Evolutionary conservation across 2,329 filamentous ascomycete species (phyloP), one percentile per base, ranked within the genome.

Genomic region (Fonsecaea monophora): DNA sequence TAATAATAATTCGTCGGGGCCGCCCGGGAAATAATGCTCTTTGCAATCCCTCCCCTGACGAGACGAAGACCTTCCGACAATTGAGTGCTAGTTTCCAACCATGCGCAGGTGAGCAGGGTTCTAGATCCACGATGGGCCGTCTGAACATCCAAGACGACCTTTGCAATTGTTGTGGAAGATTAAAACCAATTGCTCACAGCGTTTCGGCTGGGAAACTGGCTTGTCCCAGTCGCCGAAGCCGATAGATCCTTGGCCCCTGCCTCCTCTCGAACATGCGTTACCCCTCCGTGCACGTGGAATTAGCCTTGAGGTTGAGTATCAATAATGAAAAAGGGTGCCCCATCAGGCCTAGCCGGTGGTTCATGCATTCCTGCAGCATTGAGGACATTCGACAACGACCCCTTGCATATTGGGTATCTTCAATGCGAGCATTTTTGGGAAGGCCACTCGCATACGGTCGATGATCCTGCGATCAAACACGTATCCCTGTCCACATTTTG

Each of bases 221-320:
- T 2, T 50, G 45, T 50, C 45, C 40, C 21, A 5, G 45, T 18
- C 18, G 10, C 18, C 45, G 9, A 13, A 50, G 45, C n/a, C 34
- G 57, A 25, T 60, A 50, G 18, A 45, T 42, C 40, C 40, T 32
- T 30, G 45, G 12, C 45, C 45, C 45, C 45, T 25, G 21, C 3
- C 45, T 25, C 45, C 3, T 50, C 30, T 50, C 30, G 21, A n/a
- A 30, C 9, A 32, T 25, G 9, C n/a, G 7, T 37, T 32, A 38
- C 57, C 42, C 57, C 57, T 53, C 40, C 40, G 50, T 60, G 25
- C 42, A 60, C 57, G 38, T 60, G 42, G 30, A 50, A 9, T 13
- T 34, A 48, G 38, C 7, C 42, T 18, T 9, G 40, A 60, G 42
- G 10, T 37, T 12, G 34, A 48, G 37, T 9, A 6, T 34, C 38